Base-by-base conservation (phyloP, 495 filamentous ascomycete genomes). In the Xylaria sp. region DNA sequence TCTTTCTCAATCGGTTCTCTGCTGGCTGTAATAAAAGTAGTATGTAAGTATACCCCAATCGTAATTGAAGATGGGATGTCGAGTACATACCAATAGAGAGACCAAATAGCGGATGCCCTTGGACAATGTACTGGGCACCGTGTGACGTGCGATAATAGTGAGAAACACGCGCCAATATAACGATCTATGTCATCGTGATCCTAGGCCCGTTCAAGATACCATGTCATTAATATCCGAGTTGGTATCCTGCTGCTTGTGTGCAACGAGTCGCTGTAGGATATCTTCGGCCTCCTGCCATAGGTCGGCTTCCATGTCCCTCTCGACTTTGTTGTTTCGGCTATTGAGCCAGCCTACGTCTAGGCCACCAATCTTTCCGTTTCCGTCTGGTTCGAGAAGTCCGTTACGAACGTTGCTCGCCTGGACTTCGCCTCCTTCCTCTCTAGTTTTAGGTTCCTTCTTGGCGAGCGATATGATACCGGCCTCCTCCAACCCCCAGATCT, bases 321-420 rank as follows among this genome's bases (percentile, higher is more conserved):
- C 92, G 19, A 95, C 90, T 40, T 89, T 90, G 72, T 91, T 90
- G 70, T 90, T 91, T 69, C 93, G 87, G 80, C 91, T 92, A 75
- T 97, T 97, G 75, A 97, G 81, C 88, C 90, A 91, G 62, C 93
- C 93, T 17, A 96, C 88, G 79, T 97, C 94, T 57, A 95, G 80
- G 33, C 82, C 81, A 4, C 90, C 90, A 21, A 90, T 82, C 63
- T 86, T 84, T 11, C 88, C 88, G 65, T 85, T 83, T 68, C 87
- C 81, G 73, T 87, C 82, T 0, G 81, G 84, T 46, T 82, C 77
- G 37, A 85, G 73, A 52, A 66, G 73, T 71, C 73, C 71, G 61
- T 71, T 71, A 67, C 72, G 69, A 69, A 41, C 44, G 41, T 63
- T 53, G 66, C 72, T 66, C 64, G 59, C 63, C 44, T 69, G 71